Percentiles rank a stretch among this genome's conserved stretches.
These are phyloP conservation scores for Spathaspora hagerdaliae DNA, from an alignment of 805 yeast genomes.

Conservation along the genomic window DNA sequence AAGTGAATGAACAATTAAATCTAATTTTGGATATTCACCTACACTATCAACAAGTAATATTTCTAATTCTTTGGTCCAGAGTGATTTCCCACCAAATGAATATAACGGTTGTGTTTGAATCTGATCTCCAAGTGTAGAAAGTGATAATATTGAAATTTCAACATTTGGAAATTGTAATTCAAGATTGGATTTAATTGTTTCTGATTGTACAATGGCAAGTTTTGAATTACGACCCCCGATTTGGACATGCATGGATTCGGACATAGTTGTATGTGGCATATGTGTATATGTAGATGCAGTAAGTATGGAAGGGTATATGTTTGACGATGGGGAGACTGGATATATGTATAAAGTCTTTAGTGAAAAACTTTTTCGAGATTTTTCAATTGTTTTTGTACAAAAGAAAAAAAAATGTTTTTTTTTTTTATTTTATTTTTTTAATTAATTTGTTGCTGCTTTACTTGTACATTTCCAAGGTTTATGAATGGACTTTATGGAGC, in stretches of 20 bases:
- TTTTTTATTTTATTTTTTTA: too few relatives aligned
- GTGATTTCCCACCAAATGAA: conserved; percentile 91
- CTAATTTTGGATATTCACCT: conserved; percentile 65
- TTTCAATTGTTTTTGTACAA: too few relatives aligned
- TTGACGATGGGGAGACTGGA: too few relatives aligned
- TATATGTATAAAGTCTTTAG: too few relatives aligned
- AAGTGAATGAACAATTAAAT: conserved; percentile 87
- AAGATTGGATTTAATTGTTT: conserved; percentile 62
- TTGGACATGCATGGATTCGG: conserved; percentile 20
- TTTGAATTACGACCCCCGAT: conserved; percentile 90
- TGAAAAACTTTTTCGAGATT: too few relatives aligned
- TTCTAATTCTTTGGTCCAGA: conserved; percentile 96
- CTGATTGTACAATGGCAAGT: conserved; percentile 84
- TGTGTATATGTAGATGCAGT: too few relatives aligned
- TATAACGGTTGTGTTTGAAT: conserved; percentile 81
- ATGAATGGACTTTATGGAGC: too few relatives aligned
- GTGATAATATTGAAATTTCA: conserved; percentile 71
- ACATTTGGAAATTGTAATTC: conserved; percentile 58
- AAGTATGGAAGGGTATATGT: too few relatives aligned
- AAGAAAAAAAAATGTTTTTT: too few relatives aligned
- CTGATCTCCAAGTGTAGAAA: conserved; percentile 87
- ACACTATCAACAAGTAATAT: conserved; percentile 60
- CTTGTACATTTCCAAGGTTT: too few relatives aligned
- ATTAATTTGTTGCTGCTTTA: too few relatives aligned
- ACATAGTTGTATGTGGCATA: too few relatives aligned